Evolutionary conservation across 805 yeast genomes (phyloP).

Genomic region (Teunomyces pallodes): DNA sequence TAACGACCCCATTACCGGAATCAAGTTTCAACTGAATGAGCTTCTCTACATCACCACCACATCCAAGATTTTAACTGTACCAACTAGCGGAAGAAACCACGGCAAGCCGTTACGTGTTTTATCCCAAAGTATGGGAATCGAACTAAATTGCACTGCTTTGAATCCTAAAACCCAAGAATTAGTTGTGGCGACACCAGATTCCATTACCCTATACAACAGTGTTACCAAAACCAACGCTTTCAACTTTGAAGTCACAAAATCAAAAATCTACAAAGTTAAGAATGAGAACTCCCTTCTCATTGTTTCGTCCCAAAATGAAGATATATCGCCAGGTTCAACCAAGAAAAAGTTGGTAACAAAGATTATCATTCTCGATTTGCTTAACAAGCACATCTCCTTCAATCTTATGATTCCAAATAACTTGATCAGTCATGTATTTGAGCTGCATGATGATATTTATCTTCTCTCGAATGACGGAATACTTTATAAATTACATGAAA

Average conservation of each 20-base stretch:
- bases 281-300: slow-evolving; percentile 55
- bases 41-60: slow-evolving; percentile 71
- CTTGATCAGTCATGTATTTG: slow-evolving; percentile 57
- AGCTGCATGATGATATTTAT: slow-evolving; percentile 54
- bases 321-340: slow-evolving; percentile 6
- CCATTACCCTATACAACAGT: slow-evolving; percentile 59
- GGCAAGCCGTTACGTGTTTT: slow-evolving; percentile 54
- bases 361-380: slow-evolving; percentile 65
- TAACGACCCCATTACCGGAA: slow-evolving; percentile 77
- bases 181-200: slow-evolving; percentile 64
- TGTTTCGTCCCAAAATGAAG: slow-evolving; percentile 46
- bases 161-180: slow-evolving; percentile 46
- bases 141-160: slow-evolving; percentile 47
- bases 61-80: slow-evolving; percentile 63
- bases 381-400: slow-evolving; percentile 68
- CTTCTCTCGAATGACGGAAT: slow-evolving; percentile 75
- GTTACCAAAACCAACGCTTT: slow-evolving; percentile 53
- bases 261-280: slow-evolving; percentile 44
- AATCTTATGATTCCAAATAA: slow-evolving; percentile 62
- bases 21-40: slow-evolving; percentile 55
- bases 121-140: slow-evolving; percentile 48
- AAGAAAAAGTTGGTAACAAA: slow-evolving; percentile 43
- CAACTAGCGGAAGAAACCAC: slow-evolving; percentile 75
- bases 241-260: slow-evolving; percentile 56
- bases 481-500: slow-evolving; percentile 65